phyloP scores from a whole-genome alignment of 2,329 filamentous ascomycete species.

The Exophiala sp. region DNA sequence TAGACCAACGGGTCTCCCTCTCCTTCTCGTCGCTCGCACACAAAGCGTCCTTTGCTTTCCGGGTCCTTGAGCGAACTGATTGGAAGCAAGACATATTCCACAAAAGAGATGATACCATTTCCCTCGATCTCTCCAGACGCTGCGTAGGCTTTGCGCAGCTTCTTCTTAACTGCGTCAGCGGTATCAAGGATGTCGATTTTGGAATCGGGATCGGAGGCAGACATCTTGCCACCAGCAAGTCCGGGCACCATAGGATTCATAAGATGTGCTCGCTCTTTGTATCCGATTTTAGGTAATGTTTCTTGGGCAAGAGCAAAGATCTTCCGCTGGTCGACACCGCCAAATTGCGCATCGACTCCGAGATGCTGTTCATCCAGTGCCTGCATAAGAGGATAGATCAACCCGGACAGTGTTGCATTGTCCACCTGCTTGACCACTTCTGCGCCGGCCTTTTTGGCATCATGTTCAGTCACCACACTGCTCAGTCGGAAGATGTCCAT shows the following conservation, averaged over 20 bases:
- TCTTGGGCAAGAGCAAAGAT: slow-evolving; percentile 84
- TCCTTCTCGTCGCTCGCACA: slow-evolving; percentile 57
- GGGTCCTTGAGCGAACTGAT: slow-evolving; percentile 59
- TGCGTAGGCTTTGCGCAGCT: slow-evolving; percentile 80
- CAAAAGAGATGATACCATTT: slow-evolving; percentile 82
- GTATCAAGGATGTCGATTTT: slow-evolving; percentile 93
- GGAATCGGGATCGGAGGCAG: slow-evolving; percentile 63
- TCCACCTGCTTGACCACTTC: slow-evolving; percentile 91
- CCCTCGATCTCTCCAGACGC: slow-evolving; percentile 72
- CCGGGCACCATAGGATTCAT: slow-evolving; percentile 91
- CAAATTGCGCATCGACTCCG: slow-evolving; percentile 82
- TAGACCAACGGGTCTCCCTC: slow-evolving; percentile 77
- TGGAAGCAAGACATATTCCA: slow-evolving; percentile 82
- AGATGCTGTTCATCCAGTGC: slow-evolving; percentile 88
- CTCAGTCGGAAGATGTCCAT: slow-evolving; percentile 84
- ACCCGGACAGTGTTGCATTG: slow-evolving; percentile 68
- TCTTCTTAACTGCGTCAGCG: slow-evolving; percentile 70
- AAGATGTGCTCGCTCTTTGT: slow-evolving; percentile 69
- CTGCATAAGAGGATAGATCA: slow-evolving; percentile 85
- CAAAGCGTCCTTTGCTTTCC: slow-evolving; percentile 57
- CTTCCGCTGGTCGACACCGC: slow-evolving; percentile 81
- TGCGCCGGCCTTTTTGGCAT: slow-evolving; percentile 84
- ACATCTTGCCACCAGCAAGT: slow-evolving; percentile 68
- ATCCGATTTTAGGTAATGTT: slow-evolving; percentile 79
- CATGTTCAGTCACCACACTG: slow-evolving; percentile 68